These are phyloP conservation scores for Colletotrichum sansevieriae DNA, from an alignment of 2,329 filamentous ascomycete species.

Conservation along the genomic window DNA sequence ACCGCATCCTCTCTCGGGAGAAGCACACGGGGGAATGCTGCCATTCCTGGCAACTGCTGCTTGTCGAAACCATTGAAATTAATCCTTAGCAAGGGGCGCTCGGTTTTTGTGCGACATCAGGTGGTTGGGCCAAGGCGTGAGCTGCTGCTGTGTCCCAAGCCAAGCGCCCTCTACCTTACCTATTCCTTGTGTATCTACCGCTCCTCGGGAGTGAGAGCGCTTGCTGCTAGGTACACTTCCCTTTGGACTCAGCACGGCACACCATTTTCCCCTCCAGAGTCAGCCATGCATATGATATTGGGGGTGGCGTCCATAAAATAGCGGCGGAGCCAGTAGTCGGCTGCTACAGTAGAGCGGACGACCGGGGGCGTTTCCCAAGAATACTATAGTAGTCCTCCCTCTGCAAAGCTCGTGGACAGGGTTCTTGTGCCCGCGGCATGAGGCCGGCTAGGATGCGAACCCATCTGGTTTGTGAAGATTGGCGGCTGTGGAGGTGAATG, in stretches of 20 bases:
- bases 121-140: no score
- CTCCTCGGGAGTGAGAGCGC: neutral
- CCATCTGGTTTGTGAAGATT: constrained; percentile 3
- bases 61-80: no score
- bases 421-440: constrained; percentile 2
- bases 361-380: constrained; percentile 8
- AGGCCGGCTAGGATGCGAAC: constrained; percentile 9
- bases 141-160: neutral
- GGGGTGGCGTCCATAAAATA: constrained; percentile 36
- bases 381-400: constrained; percentile 16
- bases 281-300: constrained; percentile 41
- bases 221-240: neutral
- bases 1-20: no score
- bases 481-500: no score
- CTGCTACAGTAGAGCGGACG: neutral
- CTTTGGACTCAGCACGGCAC: constrained; percentile 12
- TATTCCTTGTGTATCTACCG: no score
- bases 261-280: constrained; percentile 25
- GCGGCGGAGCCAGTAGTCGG: constrained; percentile 5
- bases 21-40: no score
- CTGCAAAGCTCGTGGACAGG: neutral
- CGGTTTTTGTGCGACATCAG: no score
- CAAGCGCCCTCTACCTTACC: neutral
- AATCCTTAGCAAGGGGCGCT: no score
- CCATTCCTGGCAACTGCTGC: no score